These are phyloP conservation scores for Phytophthora tubulina DNA, from an alignment of 352 stramenopile species.

Conservation along the genomic window DNA sequence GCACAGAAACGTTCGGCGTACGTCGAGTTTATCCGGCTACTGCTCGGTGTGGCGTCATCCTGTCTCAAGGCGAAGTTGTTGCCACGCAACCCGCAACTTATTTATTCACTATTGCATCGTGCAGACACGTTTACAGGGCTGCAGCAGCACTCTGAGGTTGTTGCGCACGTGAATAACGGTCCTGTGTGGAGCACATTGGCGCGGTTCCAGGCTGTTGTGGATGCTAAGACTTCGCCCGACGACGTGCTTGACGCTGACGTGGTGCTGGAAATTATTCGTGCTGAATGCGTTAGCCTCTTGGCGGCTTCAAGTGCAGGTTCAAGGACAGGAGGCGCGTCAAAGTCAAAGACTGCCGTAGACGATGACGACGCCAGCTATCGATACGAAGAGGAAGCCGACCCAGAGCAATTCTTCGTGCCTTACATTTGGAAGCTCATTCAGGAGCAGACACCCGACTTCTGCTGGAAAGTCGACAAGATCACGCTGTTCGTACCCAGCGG, in stretches of 20 bases:
- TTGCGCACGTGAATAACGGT: slow-evolving; percentile 66
- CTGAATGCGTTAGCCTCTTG: slow-evolving; percentile 74
- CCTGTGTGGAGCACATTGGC: slow-evolving; percentile 73
- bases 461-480: slow-evolving; percentile 85
- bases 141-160: slow-evolving; percentile 68
- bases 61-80: slow-evolving; percentile 73
- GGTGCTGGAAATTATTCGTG: slow-evolving; percentile 74
- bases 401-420: slow-evolving; percentile 83
- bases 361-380: slow-evolving; percentile 79
- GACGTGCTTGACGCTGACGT: slow-evolving; percentile 71
- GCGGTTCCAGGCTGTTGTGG: slow-evolving; percentile 69
- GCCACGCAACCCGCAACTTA: slow-evolving; percentile 84
- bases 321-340: slow-evolving; percentile 13
- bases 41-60: slow-evolving; percentile 73
- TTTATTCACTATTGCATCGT: slow-evolving; percentile 87
- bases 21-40: slow-evolving; percentile 79
- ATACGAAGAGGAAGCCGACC: slow-evolving; percentile 78
- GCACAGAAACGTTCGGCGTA: slow-evolving; percentile 70
- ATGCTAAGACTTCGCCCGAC: slow-evolving; percentile 62
- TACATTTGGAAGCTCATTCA: slow-evolving; percentile 84
- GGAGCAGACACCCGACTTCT: slow-evolving; percentile 80
- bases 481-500: slow-evolving; percentile 67
- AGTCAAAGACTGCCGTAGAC: slow-evolving; percentile 35
- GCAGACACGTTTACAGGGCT: slow-evolving; percentile 66
- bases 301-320: slow-evolving; percentile 50